Conservation (phyloP, 1,284 basidiomycete species). For the Schizophyllum commune region DNA sequence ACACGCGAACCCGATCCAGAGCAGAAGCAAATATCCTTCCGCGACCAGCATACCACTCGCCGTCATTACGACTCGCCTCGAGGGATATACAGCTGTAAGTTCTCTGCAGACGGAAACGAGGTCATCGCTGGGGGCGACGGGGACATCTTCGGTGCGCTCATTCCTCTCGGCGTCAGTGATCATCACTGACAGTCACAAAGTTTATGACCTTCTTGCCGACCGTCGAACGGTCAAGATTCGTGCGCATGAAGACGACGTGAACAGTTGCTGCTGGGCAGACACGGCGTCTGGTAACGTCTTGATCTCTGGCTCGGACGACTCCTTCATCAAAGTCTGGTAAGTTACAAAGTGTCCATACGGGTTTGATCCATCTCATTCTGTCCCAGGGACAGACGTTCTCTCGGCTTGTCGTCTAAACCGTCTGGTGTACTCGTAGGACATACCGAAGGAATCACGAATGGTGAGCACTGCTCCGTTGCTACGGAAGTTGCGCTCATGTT, state of each 20-base stretch:
- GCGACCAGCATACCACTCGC: conserved; percentile 28
- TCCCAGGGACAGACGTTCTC: conserved; percentile 82
- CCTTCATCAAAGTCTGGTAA: conserved; percentile 91
- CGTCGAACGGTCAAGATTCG: conserved; percentile 74
- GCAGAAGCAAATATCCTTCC: conserved; percentile 73
- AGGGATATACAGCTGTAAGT: conserved; percentile 88
- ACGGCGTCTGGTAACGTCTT: conserved; percentile 88
- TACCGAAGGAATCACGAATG: conserved; percentile 90
- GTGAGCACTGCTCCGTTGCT: not conserved
- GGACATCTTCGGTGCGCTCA: conserved; percentile 60
- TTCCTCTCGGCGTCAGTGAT: not conserved
- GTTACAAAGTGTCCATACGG: conserved; percentile 14
- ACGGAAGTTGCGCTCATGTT: not conserved
- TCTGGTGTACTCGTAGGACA: conserved; percentile 93
- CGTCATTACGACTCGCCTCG: conserved; percentile 36
- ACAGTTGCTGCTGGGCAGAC: conserved; percentile 95
- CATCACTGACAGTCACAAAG: conserved; percentile 29
- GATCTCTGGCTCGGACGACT: conserved; percentile 91
- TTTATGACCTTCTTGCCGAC: conserved; percentile 85
- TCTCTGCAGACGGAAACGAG: conserved; percentile 94
- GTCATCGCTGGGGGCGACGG: conserved; percentile 74
- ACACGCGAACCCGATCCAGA: conserved; percentile 64
- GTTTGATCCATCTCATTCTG: too few species aligned
- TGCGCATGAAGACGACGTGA: conserved; percentile 89
- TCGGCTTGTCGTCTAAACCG: conserved; percentile 73